Conservation (phyloP, 2,329 filamentous ascomycete genomes). For the Exophiala sp. region DNA sequence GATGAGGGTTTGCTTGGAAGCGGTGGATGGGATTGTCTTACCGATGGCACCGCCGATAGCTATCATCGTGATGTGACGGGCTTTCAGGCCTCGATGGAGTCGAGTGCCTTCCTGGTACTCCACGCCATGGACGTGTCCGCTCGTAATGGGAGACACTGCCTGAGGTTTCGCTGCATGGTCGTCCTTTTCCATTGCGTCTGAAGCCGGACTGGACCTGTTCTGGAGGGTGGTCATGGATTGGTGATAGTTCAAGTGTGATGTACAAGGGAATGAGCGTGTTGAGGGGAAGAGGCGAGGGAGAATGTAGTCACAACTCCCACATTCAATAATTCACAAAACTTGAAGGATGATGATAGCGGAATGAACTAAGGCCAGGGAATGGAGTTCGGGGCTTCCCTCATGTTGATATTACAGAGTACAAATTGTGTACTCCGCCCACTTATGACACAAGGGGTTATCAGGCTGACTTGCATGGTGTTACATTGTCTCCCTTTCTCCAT, state of each 20-base stretch:
- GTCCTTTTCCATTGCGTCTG: constrained; percentile 8
- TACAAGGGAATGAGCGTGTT: neutral
- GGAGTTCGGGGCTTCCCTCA: neutral
- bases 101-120: constrained; percentile 9
- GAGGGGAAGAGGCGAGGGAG: neutral
- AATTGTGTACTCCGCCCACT: too few species aligned
- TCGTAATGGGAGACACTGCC: constrained; percentile 5
- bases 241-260: neutral
- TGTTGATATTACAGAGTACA: too few species aligned
- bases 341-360: neutral
- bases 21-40: constrained; percentile 2
- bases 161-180: neutral
- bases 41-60: constrained; percentile 42
- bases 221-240: constrained; percentile 3
- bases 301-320: neutral
- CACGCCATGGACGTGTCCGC: constrained; percentile 1
- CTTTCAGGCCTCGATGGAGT: constrained; percentile 40
- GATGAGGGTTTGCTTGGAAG: too few species aligned
- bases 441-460: neutral
- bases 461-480: constrained; percentile 8
- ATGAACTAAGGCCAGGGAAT: neutral
- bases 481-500: constrained; percentile 3
- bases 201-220: constrained; percentile 6
- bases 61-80: constrained; percentile 41
- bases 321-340: neutral